Evolutionary conservation across 768 basidiomycete species (phyloP).

Genomic region (Rhizopogon vulgaris): DNA sequence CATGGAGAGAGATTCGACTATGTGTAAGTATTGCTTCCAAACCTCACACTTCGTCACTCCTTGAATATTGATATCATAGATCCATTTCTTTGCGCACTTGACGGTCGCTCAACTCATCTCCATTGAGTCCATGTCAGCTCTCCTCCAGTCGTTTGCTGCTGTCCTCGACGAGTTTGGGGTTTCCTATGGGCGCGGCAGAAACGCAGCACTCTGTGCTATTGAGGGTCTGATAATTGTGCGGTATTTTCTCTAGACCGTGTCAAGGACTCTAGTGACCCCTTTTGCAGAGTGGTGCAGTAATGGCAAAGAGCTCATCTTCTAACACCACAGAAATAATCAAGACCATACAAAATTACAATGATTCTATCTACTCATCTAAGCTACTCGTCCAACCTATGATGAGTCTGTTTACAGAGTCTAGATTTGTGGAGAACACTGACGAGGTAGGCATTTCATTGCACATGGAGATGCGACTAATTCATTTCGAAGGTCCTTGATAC

Average conservation of each 20-base stretch:
- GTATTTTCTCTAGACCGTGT: neutral
- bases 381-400: slow-evolving; percentile 61
- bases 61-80: slow-evolving; percentile 37
- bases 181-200: slow-evolving; percentile 77
- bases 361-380: slow-evolving; percentile 51
- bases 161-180: slow-evolving; percentile 90
- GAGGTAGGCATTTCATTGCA: slow-evolving; percentile 42
- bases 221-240: slow-evolving; percentile 74
- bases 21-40: slow-evolving; percentile 50
- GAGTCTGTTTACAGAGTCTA: slow-evolving; percentile 40
- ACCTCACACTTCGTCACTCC: neutral
- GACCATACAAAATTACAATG: slow-evolving; percentile 65
- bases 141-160: slow-evolving; percentile 77
- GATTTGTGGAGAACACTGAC: slow-evolving; percentile 44
- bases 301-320: slow-evolving; percentile 57
- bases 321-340: slow-evolving; percentile 63
- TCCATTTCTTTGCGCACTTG: slow-evolving; percentile 90
- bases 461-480: slow-evolving; percentile 3
- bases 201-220: slow-evolving; percentile 73
- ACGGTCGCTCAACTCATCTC: slow-evolving; percentile 73
- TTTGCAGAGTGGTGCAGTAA: slow-evolving; percentile 56
- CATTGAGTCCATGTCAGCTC: slow-evolving; percentile 67
- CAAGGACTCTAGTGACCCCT: neutral
- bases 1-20: slow-evolving; percentile 87
- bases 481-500: slow-evolving; percentile 63